Evolutionary conservation across 805 yeast genomes (phyloP).

Genomic region (Schwanniomyces sp.): DNA sequence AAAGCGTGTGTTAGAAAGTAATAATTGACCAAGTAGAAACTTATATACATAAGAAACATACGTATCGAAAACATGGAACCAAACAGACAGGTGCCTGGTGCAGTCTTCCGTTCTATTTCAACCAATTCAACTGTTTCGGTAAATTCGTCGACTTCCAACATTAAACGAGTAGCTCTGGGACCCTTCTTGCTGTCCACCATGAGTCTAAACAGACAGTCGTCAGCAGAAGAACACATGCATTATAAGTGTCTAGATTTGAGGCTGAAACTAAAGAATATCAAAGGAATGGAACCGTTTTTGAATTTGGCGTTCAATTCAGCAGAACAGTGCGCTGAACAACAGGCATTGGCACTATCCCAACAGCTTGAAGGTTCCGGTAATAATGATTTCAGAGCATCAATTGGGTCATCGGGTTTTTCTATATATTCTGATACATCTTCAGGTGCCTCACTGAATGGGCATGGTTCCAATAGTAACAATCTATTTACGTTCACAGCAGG

Average conservation of each 20-base stretch:
- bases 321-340: slow-evolving; percentile 70
- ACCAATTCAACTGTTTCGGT: slow-evolving; percentile 29
- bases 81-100: slow-evolving; percentile 16
- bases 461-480: slow-evolving; percentile 28
- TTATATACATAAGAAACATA: neutral
- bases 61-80: slow-evolving; percentile 9
- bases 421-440: slow-evolving; percentile 33
- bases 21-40: neutral
- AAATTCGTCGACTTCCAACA: slow-evolving; percentile 29
- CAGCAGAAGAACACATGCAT: slow-evolving; percentile 66
- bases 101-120: slow-evolving; percentile 40
- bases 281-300: slow-evolving; percentile 69
- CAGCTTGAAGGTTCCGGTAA: slow-evolving; percentile 22
- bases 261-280: slow-evolving; percentile 54
- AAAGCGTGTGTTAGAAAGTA: neutral
- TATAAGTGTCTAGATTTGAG: slow-evolving; percentile 62
- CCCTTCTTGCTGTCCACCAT: slow-evolving; percentile 37
- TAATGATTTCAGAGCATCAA: slow-evolving; percentile 31
- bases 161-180: slow-evolving; percentile 43
- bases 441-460: slow-evolving; percentile 12
- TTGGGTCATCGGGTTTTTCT: slow-evolving; percentile 34
- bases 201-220: slow-evolving; percentile 63
- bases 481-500: slow-evolving; percentile 72
- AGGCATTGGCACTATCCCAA: slow-evolving; percentile 54
- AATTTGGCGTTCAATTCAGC: slow-evolving; percentile 64